A percentile compares a stretch with the other conserved stretches of the same genome.
Conservation (phyloP, 169 alveolate genomes). For the Cryptosporidium canis region DNA sequence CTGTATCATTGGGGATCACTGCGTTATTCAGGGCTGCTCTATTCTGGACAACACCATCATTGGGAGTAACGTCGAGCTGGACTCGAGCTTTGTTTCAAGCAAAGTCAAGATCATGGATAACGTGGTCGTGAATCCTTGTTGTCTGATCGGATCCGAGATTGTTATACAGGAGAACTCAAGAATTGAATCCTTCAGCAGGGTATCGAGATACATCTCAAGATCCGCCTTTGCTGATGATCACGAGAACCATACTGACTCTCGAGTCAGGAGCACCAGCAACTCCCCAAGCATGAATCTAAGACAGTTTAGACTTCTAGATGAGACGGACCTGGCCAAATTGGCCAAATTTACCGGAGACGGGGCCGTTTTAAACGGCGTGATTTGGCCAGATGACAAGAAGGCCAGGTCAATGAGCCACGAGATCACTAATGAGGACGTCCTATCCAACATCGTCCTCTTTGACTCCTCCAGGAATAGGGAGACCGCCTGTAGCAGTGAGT, state of each 20-base stretch:
- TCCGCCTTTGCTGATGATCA: background rate
- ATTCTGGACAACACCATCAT: constrained; percentile 7
- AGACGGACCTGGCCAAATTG: background rate
- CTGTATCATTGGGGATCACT: constrained; percentile 34
- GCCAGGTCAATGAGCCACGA: background rate
- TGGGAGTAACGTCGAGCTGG: constrained; percentile 4
- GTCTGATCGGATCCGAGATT: constrained; percentile 34
- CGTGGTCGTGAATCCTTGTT: constrained; percentile 1
- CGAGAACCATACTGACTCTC: background rate
- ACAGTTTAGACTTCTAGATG: constrained; percentile 4
- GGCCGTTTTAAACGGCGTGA: background rate
- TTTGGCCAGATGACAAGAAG: constrained; percentile 34
- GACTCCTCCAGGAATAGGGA: background rate
- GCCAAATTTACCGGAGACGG: background rate
- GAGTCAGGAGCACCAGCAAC: background rate
- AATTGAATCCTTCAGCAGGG: constrained; percentile 32
- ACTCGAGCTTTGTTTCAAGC: constrained; percentile 44
- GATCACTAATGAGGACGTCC: constrained; percentile 1
- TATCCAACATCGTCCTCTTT: constrained; percentile 6
- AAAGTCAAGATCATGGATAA: constrained; percentile 1
- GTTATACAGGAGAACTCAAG: background rate
- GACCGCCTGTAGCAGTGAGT: background rate
- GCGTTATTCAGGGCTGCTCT: constrained; percentile 32
- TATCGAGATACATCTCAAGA: constrained; percentile 22
- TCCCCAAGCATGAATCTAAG: background rate